Percentiles rank a stretch among this genome's conserved stretches.
Evolutionary conservation across 805 yeast species (phyloP).

Genomic region (Wilhelminamyces savonicus): DNA sequence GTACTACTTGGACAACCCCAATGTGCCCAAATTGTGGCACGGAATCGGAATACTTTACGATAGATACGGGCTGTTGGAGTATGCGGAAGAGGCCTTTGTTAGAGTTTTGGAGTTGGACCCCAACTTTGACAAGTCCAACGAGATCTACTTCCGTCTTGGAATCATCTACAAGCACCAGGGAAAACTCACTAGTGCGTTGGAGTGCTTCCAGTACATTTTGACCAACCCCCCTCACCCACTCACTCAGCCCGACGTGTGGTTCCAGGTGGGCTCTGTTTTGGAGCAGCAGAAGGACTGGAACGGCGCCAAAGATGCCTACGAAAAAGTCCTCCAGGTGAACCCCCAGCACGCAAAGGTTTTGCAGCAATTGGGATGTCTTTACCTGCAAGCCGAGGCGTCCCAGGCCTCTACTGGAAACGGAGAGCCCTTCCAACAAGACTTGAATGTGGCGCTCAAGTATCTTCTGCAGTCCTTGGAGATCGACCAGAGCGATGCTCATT

Average conservation of each 20-base stretch:
- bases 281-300: constrained; percentile 90
- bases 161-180: constrained; percentile 94
- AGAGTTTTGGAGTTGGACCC: constrained; percentile 95
- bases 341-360: constrained; percentile 94
- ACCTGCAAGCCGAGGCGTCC: constrained; percentile 53
- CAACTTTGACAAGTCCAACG: constrained; percentile 91
- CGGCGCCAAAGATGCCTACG: constrained; percentile 93
- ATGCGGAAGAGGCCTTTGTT: constrained; percentile 97
- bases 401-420: constrained; percentile 33
- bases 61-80: constrained; percentile 91
- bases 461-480: constrained; percentile 84
- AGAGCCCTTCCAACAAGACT: constrained; percentile 64
- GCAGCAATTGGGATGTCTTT: constrained; percentile 93
- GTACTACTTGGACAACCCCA: constrained; percentile 84
- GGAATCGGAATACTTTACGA: constrained; percentile 97
- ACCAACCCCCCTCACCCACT: constrained; percentile 91
- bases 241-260: constrained; percentile 97
- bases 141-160: constrained; percentile 92
- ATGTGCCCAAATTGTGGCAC: constrained; percentile 97
- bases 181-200: constrained; percentile 79
- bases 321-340: constrained; percentile 80
- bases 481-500: constrained; percentile 86
- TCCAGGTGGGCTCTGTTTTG: constrained; percentile 92
- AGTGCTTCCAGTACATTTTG: constrained; percentile 89
- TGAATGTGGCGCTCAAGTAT: constrained; percentile 75